phyloP scores from a whole-genome alignment of 148 eudicot genomes.

The Camellia lanceoleosa region DNA sequence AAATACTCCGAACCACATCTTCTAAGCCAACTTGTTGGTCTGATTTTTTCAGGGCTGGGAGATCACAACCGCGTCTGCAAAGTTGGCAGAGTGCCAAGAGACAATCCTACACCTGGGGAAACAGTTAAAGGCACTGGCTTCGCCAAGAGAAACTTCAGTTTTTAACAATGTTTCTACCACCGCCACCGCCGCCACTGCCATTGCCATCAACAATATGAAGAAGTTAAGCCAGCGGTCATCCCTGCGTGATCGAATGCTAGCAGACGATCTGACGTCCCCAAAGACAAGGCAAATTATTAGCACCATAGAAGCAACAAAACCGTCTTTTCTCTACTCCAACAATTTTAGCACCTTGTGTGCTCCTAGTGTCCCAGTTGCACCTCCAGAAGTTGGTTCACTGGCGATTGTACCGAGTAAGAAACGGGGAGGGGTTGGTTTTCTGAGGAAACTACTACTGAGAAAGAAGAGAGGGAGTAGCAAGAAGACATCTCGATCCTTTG shows the following conservation, averaged over 20 bases:
- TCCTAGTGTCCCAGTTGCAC: constrained; percentile 4
- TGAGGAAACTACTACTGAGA: constrained; percentile 60
- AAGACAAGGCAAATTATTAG: constrained; percentile 26
- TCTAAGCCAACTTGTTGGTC: neutral
- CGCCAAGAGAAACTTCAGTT: constrained; percentile 28
- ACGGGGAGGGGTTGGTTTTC: constrained; percentile 52
- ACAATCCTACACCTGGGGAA: constrained; percentile 45
- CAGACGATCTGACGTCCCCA: constrained; percentile 20
- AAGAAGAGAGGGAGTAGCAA: constrained; percentile 51
- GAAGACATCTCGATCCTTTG: constrained; percentile 34
- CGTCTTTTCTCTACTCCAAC: constrained; percentile 4
- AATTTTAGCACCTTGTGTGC: constrained; percentile 15
- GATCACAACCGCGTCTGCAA: constrained; percentile 42
- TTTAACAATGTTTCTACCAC: constrained; percentile 33
- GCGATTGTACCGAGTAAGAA: constrained; percentile 55
- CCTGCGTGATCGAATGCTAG: constrained; percentile 55
- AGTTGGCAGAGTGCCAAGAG: constrained; percentile 53
- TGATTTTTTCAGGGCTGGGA: constrained; percentile 53
- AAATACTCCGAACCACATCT: too few relatives aligned
- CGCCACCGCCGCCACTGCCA: constrained; percentile 11
- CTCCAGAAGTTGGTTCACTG: constrained; percentile 33
- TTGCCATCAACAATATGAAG: constrained; percentile 15
- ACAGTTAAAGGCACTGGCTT: constrained; percentile 51
- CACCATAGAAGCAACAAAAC: constrained; percentile 23
- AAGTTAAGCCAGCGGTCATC: constrained; percentile 43